A percentile compares a stretch with the other conserved stretches of the same genome.
Evolutionary conservation across 2,329 filamentous ascomycete species (phyloP).

Genomic region (Pyrenophora graminea): DNA sequence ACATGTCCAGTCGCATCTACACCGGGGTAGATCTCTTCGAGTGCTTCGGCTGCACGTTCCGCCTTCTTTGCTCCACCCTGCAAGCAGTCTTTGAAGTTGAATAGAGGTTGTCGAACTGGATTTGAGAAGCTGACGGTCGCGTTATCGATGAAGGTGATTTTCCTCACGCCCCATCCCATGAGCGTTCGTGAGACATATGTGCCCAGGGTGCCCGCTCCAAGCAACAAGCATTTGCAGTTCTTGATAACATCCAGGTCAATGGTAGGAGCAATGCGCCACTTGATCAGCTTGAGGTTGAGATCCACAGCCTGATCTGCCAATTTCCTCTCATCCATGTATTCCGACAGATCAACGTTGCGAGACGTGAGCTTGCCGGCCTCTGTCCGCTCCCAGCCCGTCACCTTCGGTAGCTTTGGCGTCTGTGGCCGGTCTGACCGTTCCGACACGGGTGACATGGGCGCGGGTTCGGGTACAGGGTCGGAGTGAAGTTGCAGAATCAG

Average conservation of each 20-base stretch:
- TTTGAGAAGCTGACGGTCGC: constrained; percentile 94
- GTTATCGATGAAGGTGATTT: constrained; percentile 95
- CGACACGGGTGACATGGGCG: constrained; percentile 9
- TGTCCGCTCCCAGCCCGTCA: constrained; percentile 94
- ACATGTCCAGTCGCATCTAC: constrained; percentile 80
- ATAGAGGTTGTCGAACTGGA: constrained; percentile 91
- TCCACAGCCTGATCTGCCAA: constrained; percentile 94
- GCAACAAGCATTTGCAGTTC: constrained; percentile 82
- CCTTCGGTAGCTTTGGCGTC: constrained; percentile 72
- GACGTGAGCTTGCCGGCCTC: constrained; percentile 75
- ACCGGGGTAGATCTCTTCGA: constrained; percentile 87
- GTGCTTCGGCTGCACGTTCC: constrained; percentile 73
- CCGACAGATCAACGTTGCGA: constrained; percentile 78
- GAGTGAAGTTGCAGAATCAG: constrained; percentile 64
- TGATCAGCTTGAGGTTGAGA: constrained; percentile 96
- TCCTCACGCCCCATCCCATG: constrained; percentile 92
- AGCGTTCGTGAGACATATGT: constrained; percentile 91
- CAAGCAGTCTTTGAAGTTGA: constrained; percentile 85
- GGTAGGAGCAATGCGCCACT: constrained; percentile 91
- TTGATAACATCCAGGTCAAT: constrained; percentile 89
- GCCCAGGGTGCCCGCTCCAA: constrained; percentile 90
- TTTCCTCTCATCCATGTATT: constrained; percentile 88
- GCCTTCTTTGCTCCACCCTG: constrained; percentile 86
- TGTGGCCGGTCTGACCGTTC: constrained; percentile 26
- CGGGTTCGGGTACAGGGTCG: constrained; percentile 19